phyloP scores from a whole-genome alignment of 192 early-diverging fungal species.

The Lunasporangiospora selenospora region DNA sequence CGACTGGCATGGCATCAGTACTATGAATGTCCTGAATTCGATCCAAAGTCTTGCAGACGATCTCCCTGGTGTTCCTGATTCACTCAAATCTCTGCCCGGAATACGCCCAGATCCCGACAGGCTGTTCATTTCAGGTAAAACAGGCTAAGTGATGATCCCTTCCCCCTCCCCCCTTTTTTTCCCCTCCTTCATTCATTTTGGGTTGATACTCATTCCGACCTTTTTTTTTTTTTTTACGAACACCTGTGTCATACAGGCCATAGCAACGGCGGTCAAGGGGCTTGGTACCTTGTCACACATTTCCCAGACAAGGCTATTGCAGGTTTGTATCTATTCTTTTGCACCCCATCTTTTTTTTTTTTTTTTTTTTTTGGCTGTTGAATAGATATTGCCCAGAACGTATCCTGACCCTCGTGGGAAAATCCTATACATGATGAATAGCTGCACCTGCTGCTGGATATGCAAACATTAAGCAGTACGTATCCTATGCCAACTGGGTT shows the following conservation, averaged over 20 bases:
- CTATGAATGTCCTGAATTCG: slow-evolving; percentile 62
- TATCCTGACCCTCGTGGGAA: too few species aligned
- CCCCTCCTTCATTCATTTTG: too few species aligned
- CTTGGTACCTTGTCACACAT: slow-evolving; percentile 75
- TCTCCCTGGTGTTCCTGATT: slow-evolving; percentile 60
- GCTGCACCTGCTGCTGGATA: slow-evolving; percentile 74
- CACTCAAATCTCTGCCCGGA: slow-evolving; percentile 9
- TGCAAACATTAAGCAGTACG: slow-evolving; percentile 78
- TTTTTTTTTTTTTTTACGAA: not conserved
- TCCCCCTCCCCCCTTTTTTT: too few species aligned
- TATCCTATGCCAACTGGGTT: slow-evolving; percentile 67
- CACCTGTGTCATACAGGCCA: slow-evolving; percentile 55
- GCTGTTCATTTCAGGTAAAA: slow-evolving; percentile 64
- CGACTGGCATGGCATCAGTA: slow-evolving; percentile 82
- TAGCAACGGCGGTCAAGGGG: slow-evolving; percentile 82
- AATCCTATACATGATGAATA: slow-evolving; percentile 4
- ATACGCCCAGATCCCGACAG: slow-evolving; percentile 51
- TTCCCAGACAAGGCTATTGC: slow-evolving; percentile 76
- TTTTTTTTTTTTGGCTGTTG: not conserved
- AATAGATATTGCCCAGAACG: too few species aligned
- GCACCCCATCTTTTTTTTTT: not conserved
- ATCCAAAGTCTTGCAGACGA: slow-evolving; percentile 52
- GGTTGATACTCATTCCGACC: not conserved
- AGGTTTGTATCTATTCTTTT: slow-evolving; percentile 31
- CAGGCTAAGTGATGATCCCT: too few species aligned